These are phyloP conservation scores for Durio zibethinus DNA, from an alignment of 345 rosid species.

Conservation along the genomic window DNA sequence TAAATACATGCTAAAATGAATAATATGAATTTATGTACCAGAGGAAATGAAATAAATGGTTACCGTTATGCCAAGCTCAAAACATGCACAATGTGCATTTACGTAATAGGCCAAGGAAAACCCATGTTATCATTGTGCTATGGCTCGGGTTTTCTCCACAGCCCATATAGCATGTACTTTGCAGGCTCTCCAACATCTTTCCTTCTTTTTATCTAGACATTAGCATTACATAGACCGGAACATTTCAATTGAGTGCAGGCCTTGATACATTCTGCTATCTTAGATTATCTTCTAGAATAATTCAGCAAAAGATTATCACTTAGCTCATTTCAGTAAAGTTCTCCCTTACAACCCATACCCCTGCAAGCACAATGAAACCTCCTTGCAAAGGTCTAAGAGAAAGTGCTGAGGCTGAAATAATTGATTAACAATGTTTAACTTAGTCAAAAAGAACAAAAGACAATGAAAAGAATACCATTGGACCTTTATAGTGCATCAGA, in stretches of 20 bases:
- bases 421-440: slow-evolving; percentile 14
- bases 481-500: slow-evolving; percentile 21
- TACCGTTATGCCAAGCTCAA: background rate
- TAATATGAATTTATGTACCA: background rate
- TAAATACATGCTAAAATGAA: background rate
- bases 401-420: slow-evolving; percentile 61
- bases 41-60: background rate
- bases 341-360: slow-evolving; percentile 83
- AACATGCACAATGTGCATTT: background rate
- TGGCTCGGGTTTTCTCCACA: slow-evolving; percentile 86
- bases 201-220: slow-evolving; percentile 69
- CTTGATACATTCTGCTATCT: slow-evolving; percentile 2
- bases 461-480: slow-evolving; percentile 9
- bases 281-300: slow-evolving; percentile 4
- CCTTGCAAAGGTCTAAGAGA: slow-evolving; percentile 77
- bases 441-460: slow-evolving; percentile 2
- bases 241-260: slow-evolving; percentile 1
- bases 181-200: slow-evolving; percentile 72
- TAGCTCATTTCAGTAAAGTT: slow-evolving; percentile 20
- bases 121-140: slow-evolving; percentile 57
- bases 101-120: background rate
- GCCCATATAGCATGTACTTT: slow-evolving; percentile 97
- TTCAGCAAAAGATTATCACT: slow-evolving; percentile 14
- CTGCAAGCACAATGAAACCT: slow-evolving; percentile 78
- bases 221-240: slow-evolving; percentile 16